phyloP scores from a whole-genome alignment of 495 filamentous ascomycete genomes.

The Aspergillus leporis region DNA sequence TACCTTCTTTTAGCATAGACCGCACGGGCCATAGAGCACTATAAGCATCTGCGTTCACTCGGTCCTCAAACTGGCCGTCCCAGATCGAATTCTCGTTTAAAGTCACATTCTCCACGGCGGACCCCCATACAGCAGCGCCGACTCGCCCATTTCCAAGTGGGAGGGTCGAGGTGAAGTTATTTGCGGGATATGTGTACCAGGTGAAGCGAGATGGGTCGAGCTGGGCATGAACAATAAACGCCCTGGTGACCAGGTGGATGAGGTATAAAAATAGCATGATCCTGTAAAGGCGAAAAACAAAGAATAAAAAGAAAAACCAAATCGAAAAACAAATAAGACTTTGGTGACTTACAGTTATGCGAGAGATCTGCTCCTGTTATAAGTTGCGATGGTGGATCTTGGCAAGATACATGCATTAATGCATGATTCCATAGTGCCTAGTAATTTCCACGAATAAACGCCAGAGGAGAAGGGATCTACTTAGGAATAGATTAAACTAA shows the following conservation, averaged over 20 bases:
- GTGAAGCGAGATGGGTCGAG: slow-evolving; percentile 1
- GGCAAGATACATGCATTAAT: too few relatives aligned
- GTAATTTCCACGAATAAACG: too few relatives aligned
- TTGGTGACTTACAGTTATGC: too few relatives aligned
- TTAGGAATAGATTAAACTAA: too few relatives aligned
- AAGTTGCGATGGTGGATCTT: too few relatives aligned
- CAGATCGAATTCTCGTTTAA: slow-evolving; percentile 52
- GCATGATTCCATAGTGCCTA: too few relatives aligned
- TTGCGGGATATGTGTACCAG: slow-evolving; percentile 2
- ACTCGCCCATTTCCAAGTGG: slow-evolving; percentile 50
- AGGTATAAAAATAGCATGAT: neutral
- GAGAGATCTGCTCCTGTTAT: too few relatives aligned
- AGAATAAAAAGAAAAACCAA: too few relatives aligned
- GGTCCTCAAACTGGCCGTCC: slow-evolving; percentile 40
- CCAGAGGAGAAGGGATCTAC: too few relatives aligned
- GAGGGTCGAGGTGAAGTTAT: slow-evolving; percentile 6
- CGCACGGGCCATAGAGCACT: slow-evolving; percentile 26
- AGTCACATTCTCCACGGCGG: slow-evolving; percentile 34
- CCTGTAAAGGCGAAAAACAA: neutral
- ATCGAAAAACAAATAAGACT: too few relatives aligned
- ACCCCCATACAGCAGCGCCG: slow-evolving; percentile 42
- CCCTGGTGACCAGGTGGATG: neutral
- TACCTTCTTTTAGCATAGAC: slow-evolving; percentile 32
- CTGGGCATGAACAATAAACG: neutral
- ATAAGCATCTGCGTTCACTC: slow-evolving; percentile 33